These are phyloP conservation scores for Cladophialophora yegresii DNA, from an alignment of 2,329 filamentous ascomycete species.

Conservation along the genomic window DNA sequence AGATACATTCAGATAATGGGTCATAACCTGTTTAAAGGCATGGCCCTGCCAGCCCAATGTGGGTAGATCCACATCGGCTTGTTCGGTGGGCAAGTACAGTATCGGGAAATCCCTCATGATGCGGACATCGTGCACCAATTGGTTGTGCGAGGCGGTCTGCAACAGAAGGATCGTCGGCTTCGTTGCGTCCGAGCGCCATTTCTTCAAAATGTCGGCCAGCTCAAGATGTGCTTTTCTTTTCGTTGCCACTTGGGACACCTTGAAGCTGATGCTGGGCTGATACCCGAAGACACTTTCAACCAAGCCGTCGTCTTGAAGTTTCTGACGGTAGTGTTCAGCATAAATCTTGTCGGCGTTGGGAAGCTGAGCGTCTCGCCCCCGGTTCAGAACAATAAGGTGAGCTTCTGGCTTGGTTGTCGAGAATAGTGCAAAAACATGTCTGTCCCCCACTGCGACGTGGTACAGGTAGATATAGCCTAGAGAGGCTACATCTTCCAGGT, in stretches of 20 bases:
- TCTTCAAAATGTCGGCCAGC: slow-evolving; percentile 83
- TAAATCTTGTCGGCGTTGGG: slow-evolving; percentile 92
- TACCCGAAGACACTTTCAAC: slow-evolving; percentile 85
- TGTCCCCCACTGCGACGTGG: slow-evolving; percentile 85
- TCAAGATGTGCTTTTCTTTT: slow-evolving; percentile 86
- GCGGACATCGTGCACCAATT: slow-evolving; percentile 81
- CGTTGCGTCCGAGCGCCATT: slow-evolving; percentile 80
- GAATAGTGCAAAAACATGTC: slow-evolving; percentile 91
- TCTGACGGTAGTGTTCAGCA: slow-evolving; percentile 66
- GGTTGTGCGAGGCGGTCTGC: slow-evolving; percentile 81
- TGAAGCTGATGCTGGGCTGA: slow-evolving; percentile 82
- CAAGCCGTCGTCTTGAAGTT: slow-evolving; percentile 67
- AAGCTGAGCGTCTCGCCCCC: slow-evolving; percentile 75
- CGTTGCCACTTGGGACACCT: slow-evolving; percentile 82
- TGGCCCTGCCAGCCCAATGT: slow-evolving; percentile 93
- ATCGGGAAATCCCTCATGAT: slow-evolving; percentile 81
- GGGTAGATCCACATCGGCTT: slow-evolving; percentile 81
- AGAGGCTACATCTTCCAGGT: slow-evolving; percentile 69
- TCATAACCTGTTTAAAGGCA: slow-evolving; percentile 79
- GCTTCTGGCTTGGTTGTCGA: slow-evolving; percentile 79
- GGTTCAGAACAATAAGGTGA: slow-evolving; percentile 84
- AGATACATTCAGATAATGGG: slow-evolving; percentile 88
- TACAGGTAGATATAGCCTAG: slow-evolving; percentile 90
- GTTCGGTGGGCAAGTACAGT: slow-evolving; percentile 76
- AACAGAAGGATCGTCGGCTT: slow-evolving; percentile 81